Conservation (phyloP, 352 stramenopile genomes). For the Peronospora farinosa region DNA sequence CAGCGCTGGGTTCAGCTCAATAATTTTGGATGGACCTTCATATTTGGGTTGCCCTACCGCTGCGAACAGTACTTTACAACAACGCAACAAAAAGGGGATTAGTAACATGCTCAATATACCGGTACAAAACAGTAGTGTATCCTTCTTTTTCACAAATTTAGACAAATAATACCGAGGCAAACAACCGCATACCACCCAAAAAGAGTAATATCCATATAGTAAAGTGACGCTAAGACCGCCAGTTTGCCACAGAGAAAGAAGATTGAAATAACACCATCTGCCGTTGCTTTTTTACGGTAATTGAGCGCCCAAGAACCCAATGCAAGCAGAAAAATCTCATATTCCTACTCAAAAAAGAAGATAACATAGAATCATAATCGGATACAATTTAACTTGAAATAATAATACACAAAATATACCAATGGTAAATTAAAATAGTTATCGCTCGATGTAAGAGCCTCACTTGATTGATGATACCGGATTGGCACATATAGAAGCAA, state of each 20-base stretch:
- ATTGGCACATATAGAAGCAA: constrained; percentile 54
- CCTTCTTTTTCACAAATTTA: background rate
- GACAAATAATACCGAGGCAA: constrained; percentile 37
- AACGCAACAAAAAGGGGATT: constrained; percentile 3
- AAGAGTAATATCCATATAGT: constrained; percentile 57
- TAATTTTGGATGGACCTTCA: constrained; percentile 49
- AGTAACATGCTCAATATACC: background rate
- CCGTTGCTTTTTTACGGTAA: constrained; percentile 71
- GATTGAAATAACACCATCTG: constrained; percentile 55
- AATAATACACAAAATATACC: constrained; percentile 25
- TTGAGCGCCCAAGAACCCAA: constrained; percentile 52
- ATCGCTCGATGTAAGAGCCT: constrained; percentile 41
- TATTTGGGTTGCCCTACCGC: constrained; percentile 59
- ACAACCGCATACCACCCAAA: constrained; percentile 61
- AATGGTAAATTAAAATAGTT: constrained; percentile 58
- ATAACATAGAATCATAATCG: background rate
- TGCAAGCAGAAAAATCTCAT: constrained; percentile 66
- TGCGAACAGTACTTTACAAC: constrained; percentile 46
- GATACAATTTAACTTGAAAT: background rate
- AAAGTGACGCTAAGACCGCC: constrained; percentile 50
- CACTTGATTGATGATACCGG: constrained; percentile 35
- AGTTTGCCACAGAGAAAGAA: constrained; percentile 69
- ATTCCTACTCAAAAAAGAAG: constrained; percentile 33
- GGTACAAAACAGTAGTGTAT: background rate
- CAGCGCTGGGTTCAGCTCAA: constrained; percentile 35